Base-by-base conservation (phyloP, 2,329 filamentous ascomycete species). In the Talaromyces sp. region DNA sequence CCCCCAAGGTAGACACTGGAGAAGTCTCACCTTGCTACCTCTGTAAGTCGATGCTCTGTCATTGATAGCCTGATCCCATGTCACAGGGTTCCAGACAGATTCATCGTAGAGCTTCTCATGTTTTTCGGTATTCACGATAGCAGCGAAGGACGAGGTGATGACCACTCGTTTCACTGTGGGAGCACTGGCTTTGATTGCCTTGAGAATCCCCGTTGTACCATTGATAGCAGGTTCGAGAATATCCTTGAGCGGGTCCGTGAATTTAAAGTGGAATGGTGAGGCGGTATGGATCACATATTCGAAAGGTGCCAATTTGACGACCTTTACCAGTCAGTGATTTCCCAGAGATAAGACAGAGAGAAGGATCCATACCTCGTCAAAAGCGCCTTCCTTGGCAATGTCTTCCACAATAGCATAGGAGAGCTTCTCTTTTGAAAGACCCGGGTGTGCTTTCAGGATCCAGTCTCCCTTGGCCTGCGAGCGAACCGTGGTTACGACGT, bases 271-370 rank as follows among this genome's bases (percentile, higher is more conserved):
- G 77, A 90, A 93, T 0, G 91, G 90, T 0, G 84, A 88, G 2
- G 89, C 88, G 6, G 88, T 91, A 72, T 92, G 88, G 57, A 92
- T 81, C 55, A 93, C 88, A 53, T 84, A 87, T 68, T 91, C 87
- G 64, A 93, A 90, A 0, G 86, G 84, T 0, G 85, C 79, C 17
- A 84, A 85, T 65, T 84, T 78, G 55, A 87, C 81, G 17, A 83
- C 85, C 72, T 76, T 52, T 60, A 30, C 25, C 22, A 15, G 15
- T 68, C 42, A 68, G 62, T 55, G 22, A 30, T n/a, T 28, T 7
- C 10, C 15, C 4, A n/a, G 17, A n/a, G 17, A 39, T 17, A 39
- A 2, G 22, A 2, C 22, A n/a, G 36, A 39, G 36, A 39, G 36
- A 39, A 3, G 32, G 1, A 11, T 27, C 5, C 60, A 58, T 62